Base-by-base conservation (phyloP, 2,329 filamentous ascomycete genomes). In the Raffaelea deltoideospora region DNA sequence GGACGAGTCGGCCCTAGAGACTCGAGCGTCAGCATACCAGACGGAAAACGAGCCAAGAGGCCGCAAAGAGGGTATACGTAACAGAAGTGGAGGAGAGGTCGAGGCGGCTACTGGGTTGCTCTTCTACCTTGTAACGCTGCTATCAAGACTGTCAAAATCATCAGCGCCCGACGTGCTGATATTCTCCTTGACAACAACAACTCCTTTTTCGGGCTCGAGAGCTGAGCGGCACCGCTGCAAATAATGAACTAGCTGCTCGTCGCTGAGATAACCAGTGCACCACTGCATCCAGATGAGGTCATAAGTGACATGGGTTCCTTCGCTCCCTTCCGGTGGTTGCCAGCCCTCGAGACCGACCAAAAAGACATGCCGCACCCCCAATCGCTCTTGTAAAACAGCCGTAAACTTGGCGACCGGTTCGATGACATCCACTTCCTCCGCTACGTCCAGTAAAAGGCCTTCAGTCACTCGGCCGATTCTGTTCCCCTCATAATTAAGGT, bases 221-320 rank as follows among this genome's bases (percentile, higher is more conserved):
- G 50, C 55, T 0, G 54, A 47, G 33, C 65, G 67, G 52, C 82
- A 82, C 20, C 72, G 64, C 38, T 59, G 47, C 14, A 95, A 56
- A 49, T 78, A 93, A 3, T 59, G 60, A 1, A 80, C 62, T 4
- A 95, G 53, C 53, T 92, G 75, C 8, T 56, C 57, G 51, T 94
- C 85, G 0, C 72, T 85, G 37, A 94, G 60, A 54, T 95, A 79
- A 19, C 83, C 80, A 8, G 88, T 57, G 55, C 86, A 95, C 86
- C 87, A 94, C 56, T 95, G 87, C 36, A 72, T 79, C 83, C 84
- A 94, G 42, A 95, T 75, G 32, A 94, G 55, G 52, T 87, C 79
- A 55, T 95, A 95, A 34, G 14, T 22, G 1, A 20, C 18, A 14
- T 33, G 31, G 26, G 10, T 8, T 14, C 14, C 15, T 13, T 27